Percentiles rank a stretch among this genome's conserved stretches.
Conservation (phyloP, 2,329 filamentous ascomycete genomes). For the Hortaea werneckii region DNA sequence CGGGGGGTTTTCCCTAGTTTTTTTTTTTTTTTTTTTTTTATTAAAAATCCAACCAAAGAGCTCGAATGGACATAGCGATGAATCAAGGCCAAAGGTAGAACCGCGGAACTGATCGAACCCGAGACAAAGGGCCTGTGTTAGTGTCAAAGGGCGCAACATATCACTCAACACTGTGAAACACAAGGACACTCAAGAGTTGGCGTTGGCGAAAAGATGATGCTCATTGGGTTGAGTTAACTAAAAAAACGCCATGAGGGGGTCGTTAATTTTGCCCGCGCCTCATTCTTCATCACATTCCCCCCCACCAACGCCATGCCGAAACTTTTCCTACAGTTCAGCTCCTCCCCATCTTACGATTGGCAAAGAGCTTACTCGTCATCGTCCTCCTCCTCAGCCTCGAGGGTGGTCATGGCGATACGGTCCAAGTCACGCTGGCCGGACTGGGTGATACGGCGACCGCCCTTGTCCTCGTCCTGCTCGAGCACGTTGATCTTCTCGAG, state of each 20-base stretch:
- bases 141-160: too few relatives aligned
- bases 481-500: slow-evolving; percentile 99
- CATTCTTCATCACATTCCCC: background rate
- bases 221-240: background rate
- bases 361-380: slow-evolving; percentile 20
- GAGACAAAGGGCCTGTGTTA: too few relatives aligned
- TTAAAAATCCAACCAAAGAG: too few relatives aligned
- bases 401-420: slow-evolving; percentile 48
- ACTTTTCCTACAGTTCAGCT: background rate
- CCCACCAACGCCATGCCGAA: background rate
- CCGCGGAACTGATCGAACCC: too few relatives aligned
- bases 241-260: background rate
- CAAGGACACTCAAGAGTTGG: background rate
- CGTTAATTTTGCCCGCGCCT: background rate
- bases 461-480: slow-evolving; percentile 96
- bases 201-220: background rate
- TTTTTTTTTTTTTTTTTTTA: too few relatives aligned
- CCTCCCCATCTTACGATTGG: background rate
- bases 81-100: too few relatives aligned
- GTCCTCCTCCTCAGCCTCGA: slow-evolving; percentile 42
- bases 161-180: too few relatives aligned
- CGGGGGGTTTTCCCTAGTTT: too few relatives aligned
- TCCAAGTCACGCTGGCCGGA: slow-evolving; percentile 98
- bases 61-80: too few relatives aligned
- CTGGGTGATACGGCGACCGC: slow-evolving; percentile 96